phyloP scores from a whole-genome alignment of 345 rosid genomes.

The Turritis glabra region DNA sequence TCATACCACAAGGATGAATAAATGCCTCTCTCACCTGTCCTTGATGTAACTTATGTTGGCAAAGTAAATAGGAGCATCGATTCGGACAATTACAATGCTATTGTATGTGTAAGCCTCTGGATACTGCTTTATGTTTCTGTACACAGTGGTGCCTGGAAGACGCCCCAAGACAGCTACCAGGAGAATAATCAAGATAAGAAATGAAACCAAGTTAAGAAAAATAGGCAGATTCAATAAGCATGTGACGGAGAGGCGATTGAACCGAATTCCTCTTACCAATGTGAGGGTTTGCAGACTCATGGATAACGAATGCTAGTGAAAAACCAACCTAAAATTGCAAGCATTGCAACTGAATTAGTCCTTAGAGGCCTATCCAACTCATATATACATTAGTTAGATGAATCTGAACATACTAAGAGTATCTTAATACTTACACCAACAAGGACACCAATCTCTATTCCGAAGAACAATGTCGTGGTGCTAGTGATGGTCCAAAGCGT shows the following conservation, averaged over 20 bases:
- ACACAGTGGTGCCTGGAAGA: slow-evolving; percentile 97
- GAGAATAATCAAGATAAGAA: slow-evolving; percentile 12
- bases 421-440: slow-evolving; percentile 71
- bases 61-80: slow-evolving; percentile 94
- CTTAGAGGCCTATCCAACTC: slow-evolving; percentile 4
- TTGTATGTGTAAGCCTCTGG: slow-evolving; percentile 95
- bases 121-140: slow-evolving; percentile 86
- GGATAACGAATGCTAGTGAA: slow-evolving; percentile 97
- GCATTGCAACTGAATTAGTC: slow-evolving; percentile 18
- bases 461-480: slow-evolving; percentile 78
- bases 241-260: neutral
- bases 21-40: slow-evolving; percentile 61
- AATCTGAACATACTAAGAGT: slow-evolving; percentile 21
- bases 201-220: slow-evolving; percentile 8
- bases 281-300: slow-evolving; percentile 99
- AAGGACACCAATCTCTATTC: slow-evolving; percentile 98
- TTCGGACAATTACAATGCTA: slow-evolving; percentile 88
- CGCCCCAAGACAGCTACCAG: slow-evolving; percentile 93
- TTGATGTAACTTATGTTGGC: slow-evolving; percentile 94
- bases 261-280: slow-evolving; percentile 60
- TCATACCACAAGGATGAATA: slow-evolving; percentile 13
- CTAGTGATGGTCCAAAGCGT: slow-evolving; percentile 89
- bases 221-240: neutral
- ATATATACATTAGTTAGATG: neutral
- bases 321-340: slow-evolving; percentile 72